Evolutionary conservation across 306 rosid species (phyloP), one percentile per base, ranked within the genome.

Genomic region (Carpinus fangiana): DNA sequence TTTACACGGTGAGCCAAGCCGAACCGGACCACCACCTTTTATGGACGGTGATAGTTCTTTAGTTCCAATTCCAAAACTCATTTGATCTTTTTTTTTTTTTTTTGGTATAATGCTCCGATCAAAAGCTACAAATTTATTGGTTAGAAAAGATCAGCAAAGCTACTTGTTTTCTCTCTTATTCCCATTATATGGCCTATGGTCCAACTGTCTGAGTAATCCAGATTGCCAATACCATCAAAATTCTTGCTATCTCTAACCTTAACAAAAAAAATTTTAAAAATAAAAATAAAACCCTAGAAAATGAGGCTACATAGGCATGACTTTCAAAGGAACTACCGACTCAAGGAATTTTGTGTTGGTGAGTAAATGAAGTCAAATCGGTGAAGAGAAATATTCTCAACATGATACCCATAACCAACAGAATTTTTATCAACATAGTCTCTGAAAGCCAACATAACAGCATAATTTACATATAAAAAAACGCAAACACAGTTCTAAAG

Each of bases 401-500:
- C 69, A 62, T 62, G 13, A 62, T 14, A 14, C 45, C 45, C 45
- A 64, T 7, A 34, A 21, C 43, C 70, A 65, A 16, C 48, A 21
- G 18, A 18, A 2, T 20, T 52, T 34, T 10, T 17, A 76, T 12
- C 64, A 20, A 67, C 65, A 21, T 18, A 38, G 8, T 50, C 52
- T 53, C 64, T 53, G 68, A 38, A 36, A 36, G 43, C n/a, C 11
- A 45, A 14, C 2, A 17, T 8, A 38, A 31, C 1, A 7, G 70
- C 23, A 36, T 9, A 16, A 52, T 64, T 72, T 36, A 60, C 38
- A 84, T 20, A 57, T 54, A 34, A 64, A 69, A 72, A 73, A 20
- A 46, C 13, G 2, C 12, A 43, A 18, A 66, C 23, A 68, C 45
- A 20, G 26, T 52, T 82, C 74, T 47, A 7, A 76, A 81, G 21